Evolutionary conservation across 345 rosid species (phyloP), one percentile per base, ranked within the genome.

Genomic region (Populus euphratica): DNA sequence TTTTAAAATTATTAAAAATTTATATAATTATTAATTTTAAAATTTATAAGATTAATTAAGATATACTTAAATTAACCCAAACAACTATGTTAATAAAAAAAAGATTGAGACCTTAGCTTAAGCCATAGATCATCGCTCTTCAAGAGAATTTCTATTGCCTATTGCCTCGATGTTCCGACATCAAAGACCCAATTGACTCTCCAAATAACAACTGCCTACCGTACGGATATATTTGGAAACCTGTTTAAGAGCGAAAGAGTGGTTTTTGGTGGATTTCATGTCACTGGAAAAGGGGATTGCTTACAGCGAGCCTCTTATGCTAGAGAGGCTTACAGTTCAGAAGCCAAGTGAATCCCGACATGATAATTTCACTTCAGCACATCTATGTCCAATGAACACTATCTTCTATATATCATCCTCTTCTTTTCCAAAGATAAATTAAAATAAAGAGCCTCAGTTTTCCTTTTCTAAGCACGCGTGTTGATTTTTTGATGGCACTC

Each of bases 401-500:
- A 18, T 68, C 73, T 38, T 54, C 73, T 25, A 68, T 11, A 10
- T 43, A 11, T 52, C 33, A 54, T 71, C 41, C n/a, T 52, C 70
- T 18, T 47, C 29, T 14, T 62, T 77, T 33, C 6, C 52, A 9
- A 36, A n/a, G 47, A 73, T 47, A 25, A 31, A 31, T 25, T 65
- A 27, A 65, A 27, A 27, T 29, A 68, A 74, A 27, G 36, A 65
- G 66, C 10, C 56, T 14, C 41, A 36, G 36, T 6, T 73, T 16
- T 52, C 5, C 52, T 72, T 81, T 83, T 77, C 31, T 0, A 66
- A 25, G 81, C 83, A 79, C 76, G 83, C 85, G 79, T 43, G 73
- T 59, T 59, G 13, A 59, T 59, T 8, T 27, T 73, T 35, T 77
- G 14, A 61, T 44, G 75, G 61, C 44, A 44, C 17, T 61, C 68